phyloP scores from a whole-genome alignment of 2,329 filamentous ascomycete species.

The Aaosphaeria arxii region DNA sequence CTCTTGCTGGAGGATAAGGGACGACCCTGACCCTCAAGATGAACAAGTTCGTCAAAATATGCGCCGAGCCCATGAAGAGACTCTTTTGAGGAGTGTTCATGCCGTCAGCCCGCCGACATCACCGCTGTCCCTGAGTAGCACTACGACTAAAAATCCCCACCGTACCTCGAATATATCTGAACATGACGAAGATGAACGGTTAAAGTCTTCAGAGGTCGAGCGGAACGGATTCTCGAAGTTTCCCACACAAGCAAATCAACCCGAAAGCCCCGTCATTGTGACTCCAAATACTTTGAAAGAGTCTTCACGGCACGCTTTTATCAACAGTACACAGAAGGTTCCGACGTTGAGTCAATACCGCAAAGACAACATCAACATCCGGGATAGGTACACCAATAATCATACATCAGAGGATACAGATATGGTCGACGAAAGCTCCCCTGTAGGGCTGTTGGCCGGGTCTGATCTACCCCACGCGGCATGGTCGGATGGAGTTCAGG shows the following conservation, averaged over 20 bases:
- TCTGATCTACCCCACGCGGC: slow-evolving; percentile 8
- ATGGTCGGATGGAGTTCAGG: slow-evolving; percentile 41
- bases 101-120: slow-evolving; percentile 11
- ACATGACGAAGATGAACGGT: slow-evolving; percentile 13
- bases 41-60: slow-evolving; percentile 29
- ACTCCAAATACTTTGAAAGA: slow-evolving; percentile 21
- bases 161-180: slow-evolving; percentile 10
- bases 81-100: slow-evolving; percentile 18
- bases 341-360: slow-evolving; percentile 27
- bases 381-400: not conserved
- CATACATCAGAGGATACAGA: slow-evolving; percentile 11
- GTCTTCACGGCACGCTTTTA: slow-evolving; percentile 38
- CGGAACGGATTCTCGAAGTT: slow-evolving; percentile 14
- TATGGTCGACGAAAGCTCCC: slow-evolving; percentile 22
- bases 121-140: slow-evolving; percentile 16
- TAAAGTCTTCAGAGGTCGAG: slow-evolving; percentile 14
- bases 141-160: slow-evolving; percentile 9
- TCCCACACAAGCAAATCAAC: slow-evolving; percentile 7
- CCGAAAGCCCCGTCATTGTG: not conserved
- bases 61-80: slow-evolving; percentile 38
- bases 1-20: slow-evolving; percentile 23
- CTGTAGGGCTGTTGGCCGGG: slow-evolving; percentile 1
- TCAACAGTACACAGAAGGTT: slow-evolving; percentile 43
- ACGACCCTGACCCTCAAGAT: slow-evolving; percentile 21
- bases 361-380: not conserved